Evolutionary conservation across 169 alveolate species (phyloP), one percentile per base, ranked within the genome.

Genomic region (Babesia sp.): DNA sequence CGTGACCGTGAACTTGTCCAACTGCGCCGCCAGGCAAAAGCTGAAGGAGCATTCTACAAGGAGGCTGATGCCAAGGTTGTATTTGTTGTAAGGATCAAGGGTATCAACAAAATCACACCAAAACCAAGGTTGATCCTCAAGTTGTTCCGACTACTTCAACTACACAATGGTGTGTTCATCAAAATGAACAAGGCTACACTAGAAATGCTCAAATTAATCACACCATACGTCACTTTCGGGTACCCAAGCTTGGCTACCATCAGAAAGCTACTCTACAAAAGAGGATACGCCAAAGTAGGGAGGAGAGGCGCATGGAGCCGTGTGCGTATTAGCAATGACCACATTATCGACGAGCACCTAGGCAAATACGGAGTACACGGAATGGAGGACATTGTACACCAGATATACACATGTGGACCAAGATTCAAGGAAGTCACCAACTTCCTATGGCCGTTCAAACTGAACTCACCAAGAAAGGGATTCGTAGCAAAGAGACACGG

Each of bases 361-460:
- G 93, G 93, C 44, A 80, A 71, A 53, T 74, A 84, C 74, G 88
- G 88, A 44, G 58, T 96, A 44, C 92, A 90, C 85, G 95, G 98
- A 60, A 86, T 97, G 91, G 99, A 98, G 89, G 99, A 98, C 75
- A 89, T 98, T 73, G 95, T 97, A 57, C 98, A 97, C 87, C 99
- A 98, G 90, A 93, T 98, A 69, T 90, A 93, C 91, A 96, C 99
- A 42, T 94, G 97, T 81, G 99, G 99, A 48, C 99, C 99, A 46
- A 95, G 94, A 90, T 98, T 98, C 96, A 97, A 97, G 95, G 97
- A 97, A 92, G 99, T 96, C 70, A 96, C 96, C 93, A 94, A 94
- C 90, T 95, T 97, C 95, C 88, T 98, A 66, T 97, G 99, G 99
- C 98, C 99, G 42, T 98, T 97, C 97, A 97, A 98, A 86, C 95